phyloP scores from a whole-genome alignment of 495 filamentous ascomycete species.

The Xeromyces bisporus region DNA sequence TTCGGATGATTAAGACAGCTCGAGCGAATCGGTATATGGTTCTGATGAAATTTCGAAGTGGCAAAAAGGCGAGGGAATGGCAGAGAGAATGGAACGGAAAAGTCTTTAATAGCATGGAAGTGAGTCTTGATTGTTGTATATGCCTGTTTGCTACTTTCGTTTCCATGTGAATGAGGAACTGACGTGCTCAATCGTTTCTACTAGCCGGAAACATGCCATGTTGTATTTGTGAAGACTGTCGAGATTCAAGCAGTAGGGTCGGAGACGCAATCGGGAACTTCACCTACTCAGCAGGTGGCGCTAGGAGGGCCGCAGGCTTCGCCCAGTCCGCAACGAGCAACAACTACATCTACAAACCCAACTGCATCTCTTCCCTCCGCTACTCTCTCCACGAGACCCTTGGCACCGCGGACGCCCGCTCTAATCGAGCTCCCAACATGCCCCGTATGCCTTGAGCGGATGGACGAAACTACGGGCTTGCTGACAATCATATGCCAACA shows the following conservation, averaged over 20 bases:
- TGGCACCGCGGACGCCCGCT: slow-evolving; percentile 79
- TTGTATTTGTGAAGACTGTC: slow-evolving; percentile 88
- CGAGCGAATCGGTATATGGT: slow-evolving; percentile 89
- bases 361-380: slow-evolving; percentile 32
- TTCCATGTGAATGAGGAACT: background rate
- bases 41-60: slow-evolving; percentile 82
- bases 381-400: slow-evolving; percentile 53
- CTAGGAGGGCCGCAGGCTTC: slow-evolving; percentile 22
- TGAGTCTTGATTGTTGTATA: slow-evolving; percentile 22
- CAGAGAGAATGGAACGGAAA: slow-evolving; percentile 84
- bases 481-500: slow-evolving; percentile 95
- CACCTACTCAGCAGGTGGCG: slow-evolving; percentile 15
- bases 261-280: slow-evolving; percentile 6
- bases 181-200: slow-evolving; percentile 9
- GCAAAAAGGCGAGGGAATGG: slow-evolving; percentile 58
- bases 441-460: slow-evolving; percentile 89
- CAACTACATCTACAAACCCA: slow-evolving; percentile 22
- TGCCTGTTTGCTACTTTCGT: slow-evolving; percentile 1
- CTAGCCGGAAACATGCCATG: slow-evolving; percentile 90
- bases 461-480: slow-evolving; percentile 92
- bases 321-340: slow-evolving; percentile 26
- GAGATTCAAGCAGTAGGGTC: slow-evolving; percentile 34
- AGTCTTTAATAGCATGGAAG: slow-evolving; percentile 87
- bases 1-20: slow-evolving; percentile 84
- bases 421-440: slow-evolving; percentile 89